Conservation (phyloP, 805 yeast species). For the Ogataea henricii region DNA sequence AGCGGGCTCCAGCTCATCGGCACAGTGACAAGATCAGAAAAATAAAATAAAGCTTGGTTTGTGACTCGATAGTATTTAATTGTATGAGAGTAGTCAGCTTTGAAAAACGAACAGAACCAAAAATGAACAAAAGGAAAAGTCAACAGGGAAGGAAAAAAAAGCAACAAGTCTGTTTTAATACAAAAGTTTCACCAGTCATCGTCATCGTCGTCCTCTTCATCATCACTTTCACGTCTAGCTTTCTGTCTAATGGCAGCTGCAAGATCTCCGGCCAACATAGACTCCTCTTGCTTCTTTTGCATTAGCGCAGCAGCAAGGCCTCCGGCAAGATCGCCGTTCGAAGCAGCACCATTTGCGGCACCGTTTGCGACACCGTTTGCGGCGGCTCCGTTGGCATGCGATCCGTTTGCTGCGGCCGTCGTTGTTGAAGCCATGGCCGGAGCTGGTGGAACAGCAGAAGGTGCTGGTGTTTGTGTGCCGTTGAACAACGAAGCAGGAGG, state of each 20-base stretch:
- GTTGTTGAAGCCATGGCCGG: slow-evolving; percentile 20
- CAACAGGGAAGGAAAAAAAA: neutral
- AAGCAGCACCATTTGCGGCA: slow-evolving; percentile 7
- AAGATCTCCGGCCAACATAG: slow-evolving; percentile 73
- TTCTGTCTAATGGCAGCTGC: slow-evolving; percentile 86
- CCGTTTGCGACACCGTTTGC: slow-evolving; percentile 11
- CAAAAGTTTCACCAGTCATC: slow-evolving; percentile 41
- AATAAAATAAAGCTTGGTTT: too few relatives aligned
- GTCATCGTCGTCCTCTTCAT: slow-evolving; percentile 67
- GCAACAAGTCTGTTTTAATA: too few relatives aligned
- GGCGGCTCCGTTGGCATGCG: slow-evolving; percentile 12
- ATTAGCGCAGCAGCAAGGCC: slow-evolving; percentile 71
- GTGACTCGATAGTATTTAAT: neutral
- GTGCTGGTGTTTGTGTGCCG: slow-evolving; percentile 39
- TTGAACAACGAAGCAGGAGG: slow-evolving; percentile 43
- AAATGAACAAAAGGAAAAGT: neutral
- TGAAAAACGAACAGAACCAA: neutral
- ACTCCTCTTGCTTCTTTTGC: slow-evolving; percentile 63
- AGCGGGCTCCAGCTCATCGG: slow-evolving; percentile 1
- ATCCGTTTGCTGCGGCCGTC: slow-evolving; percentile 4
- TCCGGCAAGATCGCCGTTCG: slow-evolving; percentile 28
- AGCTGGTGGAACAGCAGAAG: slow-evolving; percentile 34
- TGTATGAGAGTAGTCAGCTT: neutral
- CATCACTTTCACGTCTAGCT: slow-evolving; percentile 70
- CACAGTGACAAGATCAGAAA: neutral